Evolutionary conservation across 306 rosid genomes (phyloP).

Genomic region (Ceratonia siliqua): DNA sequence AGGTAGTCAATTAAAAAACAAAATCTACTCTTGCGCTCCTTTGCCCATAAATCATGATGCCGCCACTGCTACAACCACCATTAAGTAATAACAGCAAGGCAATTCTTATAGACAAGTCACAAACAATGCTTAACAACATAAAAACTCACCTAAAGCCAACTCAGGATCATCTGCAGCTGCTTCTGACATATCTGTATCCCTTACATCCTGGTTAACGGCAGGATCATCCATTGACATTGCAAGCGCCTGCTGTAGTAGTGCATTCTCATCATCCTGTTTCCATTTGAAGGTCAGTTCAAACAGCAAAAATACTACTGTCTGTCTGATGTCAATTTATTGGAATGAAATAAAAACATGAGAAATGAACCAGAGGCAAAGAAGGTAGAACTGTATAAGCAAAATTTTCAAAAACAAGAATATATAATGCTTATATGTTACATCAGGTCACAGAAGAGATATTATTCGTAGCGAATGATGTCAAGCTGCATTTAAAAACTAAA

Average conservation of each 20-base stretch:
- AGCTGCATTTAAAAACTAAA: not conserved
- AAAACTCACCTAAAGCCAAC: constrained; percentile 77
- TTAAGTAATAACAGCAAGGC: constrained; percentile 7
- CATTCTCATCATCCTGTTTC: constrained; percentile 67
- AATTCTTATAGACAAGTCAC: not conserved
- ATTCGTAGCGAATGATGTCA: not conserved
- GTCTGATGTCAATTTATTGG: not conserved
- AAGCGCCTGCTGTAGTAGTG: constrained; percentile 93
- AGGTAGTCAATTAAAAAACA: not conserved
- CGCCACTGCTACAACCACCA: too few species aligned
- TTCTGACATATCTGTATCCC: constrained; percentile 86
- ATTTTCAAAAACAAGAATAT: not conserved
- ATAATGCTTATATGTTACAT: not conserved
- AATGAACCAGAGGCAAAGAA: constrained; percentile 8
- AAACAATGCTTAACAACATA: constrained; percentile 14
- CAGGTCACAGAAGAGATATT: constrained; percentile 1
- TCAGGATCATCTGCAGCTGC: constrained; percentile 78
- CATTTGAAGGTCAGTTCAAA: constrained; percentile 15
- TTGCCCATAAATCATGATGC: not conserved
- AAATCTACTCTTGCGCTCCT: not conserved
- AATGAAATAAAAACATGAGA: not conserved
- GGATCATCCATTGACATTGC: constrained; percentile 99
- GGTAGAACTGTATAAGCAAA: not conserved
- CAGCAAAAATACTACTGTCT: not conserved
- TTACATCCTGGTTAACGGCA: constrained; percentile 52